These are phyloP conservation scores for Barnettozyma sucrosica DNA, from an alignment of 805 yeast genomes.

Conservation along the genomic window DNA sequence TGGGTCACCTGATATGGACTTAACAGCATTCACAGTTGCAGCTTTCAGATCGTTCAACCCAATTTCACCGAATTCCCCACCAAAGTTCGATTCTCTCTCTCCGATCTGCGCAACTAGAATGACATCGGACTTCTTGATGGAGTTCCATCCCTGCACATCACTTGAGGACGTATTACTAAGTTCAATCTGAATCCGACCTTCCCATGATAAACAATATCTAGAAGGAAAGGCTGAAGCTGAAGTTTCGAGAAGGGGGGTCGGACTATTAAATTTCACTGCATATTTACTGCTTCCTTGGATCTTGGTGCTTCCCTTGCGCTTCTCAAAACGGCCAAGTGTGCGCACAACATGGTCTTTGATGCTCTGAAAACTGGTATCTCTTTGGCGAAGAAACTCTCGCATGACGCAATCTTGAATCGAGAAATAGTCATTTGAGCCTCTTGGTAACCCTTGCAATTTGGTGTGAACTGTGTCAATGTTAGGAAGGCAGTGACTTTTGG, in stretches of 20 bases:
- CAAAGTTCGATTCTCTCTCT: conserved; percentile 5
- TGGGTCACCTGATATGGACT: not conserved
- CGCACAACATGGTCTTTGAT: conserved; percentile 11
- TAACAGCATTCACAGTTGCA: not conserved
- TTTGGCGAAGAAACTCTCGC: conserved; percentile 4
- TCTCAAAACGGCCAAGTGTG: conserved; percentile 13
- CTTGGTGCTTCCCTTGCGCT: conserved; percentile 6
- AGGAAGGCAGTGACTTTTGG: not conserved
- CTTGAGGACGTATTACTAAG: not conserved
- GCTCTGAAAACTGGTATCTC: conserved; percentile 2
- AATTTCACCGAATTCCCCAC: conserved; percentile 5
- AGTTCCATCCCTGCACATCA: conserved; percentile 15
- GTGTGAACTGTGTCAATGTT: not conserved
- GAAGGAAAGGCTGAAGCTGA: not conserved
- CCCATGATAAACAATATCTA: not conserved
- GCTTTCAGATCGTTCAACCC: conserved; percentile 7
- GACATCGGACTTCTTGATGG: conserved; percentile 11
- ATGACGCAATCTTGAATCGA: conserved; percentile 12
- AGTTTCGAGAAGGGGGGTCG: not conserved
- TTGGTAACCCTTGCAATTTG: not conserved
- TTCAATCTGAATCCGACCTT: conserved; percentile 1
- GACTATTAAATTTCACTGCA: conserved; percentile 7
- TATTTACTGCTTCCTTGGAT: conserved; percentile 19
- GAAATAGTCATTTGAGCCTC: not conserved
- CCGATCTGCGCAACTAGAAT: conserved; percentile 9